These are phyloP conservation scores for Lodderomyces elongisporus DNA, from an alignment of 1,139 yeast genomes.

Conservation along the genomic window DNA sequence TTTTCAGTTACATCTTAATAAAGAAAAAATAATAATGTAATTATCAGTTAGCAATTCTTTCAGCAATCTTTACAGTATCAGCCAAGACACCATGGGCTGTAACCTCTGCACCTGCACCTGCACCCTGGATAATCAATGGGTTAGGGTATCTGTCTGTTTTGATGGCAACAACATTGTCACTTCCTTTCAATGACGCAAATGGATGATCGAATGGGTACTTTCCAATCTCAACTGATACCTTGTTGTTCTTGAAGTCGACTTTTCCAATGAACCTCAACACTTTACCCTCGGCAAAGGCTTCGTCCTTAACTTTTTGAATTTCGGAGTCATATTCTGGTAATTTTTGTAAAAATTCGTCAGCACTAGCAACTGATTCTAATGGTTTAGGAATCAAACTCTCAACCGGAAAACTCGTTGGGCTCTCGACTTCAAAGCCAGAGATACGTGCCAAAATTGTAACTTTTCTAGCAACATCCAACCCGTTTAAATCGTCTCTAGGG, in stretches of 20 bases:
- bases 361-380: conserved; percentile 68
- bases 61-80: conserved; percentile 85
- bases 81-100: conserved; percentile 98
- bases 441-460: conserved; percentile 93
- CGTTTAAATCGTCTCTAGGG: conserved; percentile 97
- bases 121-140: conserved; percentile 95
- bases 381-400: conserved; percentile 87
- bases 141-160: conserved; percentile 86
- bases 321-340: conserved; percentile 81
- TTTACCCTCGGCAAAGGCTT: conserved; percentile 77
- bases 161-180: conserved; percentile 92
- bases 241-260: conserved; percentile 66
- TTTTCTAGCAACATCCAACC: conserved; percentile 96
- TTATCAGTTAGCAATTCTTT: conserved; percentile 58
- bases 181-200: conserved; percentile 90
- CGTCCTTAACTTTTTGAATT: conserved; percentile 68
- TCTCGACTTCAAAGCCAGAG: conserved; percentile 76
- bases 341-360: conserved; percentile 71
- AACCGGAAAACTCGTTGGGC: conserved; percentile 96
- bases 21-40: too few species aligned
- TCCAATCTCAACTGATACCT: conserved; percentile 81
- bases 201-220: conserved; percentile 87
- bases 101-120: conserved; percentile 98
- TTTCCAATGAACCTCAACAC: conserved; percentile 92
- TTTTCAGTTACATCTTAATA: too few species aligned